phyloP scores from a whole-genome alignment of 805 yeast genomes.

The Barnettozyma siamensis region DNA sequence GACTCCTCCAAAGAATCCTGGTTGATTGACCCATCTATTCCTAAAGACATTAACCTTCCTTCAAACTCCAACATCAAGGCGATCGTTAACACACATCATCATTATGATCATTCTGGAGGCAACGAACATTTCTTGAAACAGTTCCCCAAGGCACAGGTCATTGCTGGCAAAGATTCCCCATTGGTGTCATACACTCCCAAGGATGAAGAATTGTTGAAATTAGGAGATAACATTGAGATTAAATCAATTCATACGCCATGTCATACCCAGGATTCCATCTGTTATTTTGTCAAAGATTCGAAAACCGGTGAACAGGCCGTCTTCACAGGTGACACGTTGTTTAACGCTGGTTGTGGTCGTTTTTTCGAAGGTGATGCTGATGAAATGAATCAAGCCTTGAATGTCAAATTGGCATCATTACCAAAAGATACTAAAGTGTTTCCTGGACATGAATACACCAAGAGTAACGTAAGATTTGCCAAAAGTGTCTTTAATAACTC shows the following conservation, averaged over 20 bases:
- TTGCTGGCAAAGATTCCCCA: slow-evolving; percentile 83
- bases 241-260: slow-evolving; percentile 94
- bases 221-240: slow-evolving; percentile 61
- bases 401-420: slow-evolving; percentile 48
- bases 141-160: slow-evolving; percentile 49
- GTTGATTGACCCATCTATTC: slow-evolving; percentile 91
- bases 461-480: slow-evolving; percentile 73
- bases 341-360: slow-evolving; percentile 93
- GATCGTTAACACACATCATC: slow-evolving; percentile 95
- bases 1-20: slow-evolving; percentile 62
- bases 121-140: slow-evolving; percentile 37
- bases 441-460: slow-evolving; percentile 97
- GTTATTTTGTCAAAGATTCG: slow-evolving; percentile 67
- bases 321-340: slow-evolving; percentile 93
- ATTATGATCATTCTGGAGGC: slow-evolving; percentile 92
- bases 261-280: slow-evolving; percentile 94
- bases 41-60: slow-evolving; percentile 49
- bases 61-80: slow-evolving; percentile 40
- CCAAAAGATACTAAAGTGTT: slow-evolving; percentile 71
- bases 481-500: slow-evolving; percentile 40
- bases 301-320: slow-evolving; percentile 62
- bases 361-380: slow-evolving; percentile 87
- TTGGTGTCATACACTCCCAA: slow-evolving; percentile 65
- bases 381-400: slow-evolving; percentile 74
- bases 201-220: slow-evolving; percentile 51